Evolutionary conservation across 495 filamentous ascomycete genomes (phyloP).

Genomic region (Bacidia gigantensis): DNA sequence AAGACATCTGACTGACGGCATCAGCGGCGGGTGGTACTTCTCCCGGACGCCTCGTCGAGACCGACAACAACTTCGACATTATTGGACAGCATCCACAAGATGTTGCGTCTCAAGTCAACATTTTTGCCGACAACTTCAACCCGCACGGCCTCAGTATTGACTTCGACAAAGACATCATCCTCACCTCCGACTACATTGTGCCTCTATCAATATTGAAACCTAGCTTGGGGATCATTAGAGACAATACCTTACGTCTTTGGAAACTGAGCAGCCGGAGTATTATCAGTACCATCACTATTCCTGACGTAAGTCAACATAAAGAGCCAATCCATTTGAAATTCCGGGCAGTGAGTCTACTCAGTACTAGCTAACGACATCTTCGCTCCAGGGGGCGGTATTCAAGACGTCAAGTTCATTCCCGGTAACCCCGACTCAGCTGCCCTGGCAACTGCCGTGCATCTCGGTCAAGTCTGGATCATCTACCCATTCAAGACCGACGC

Average conservation of each 20-base stretch:
- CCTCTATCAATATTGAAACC: slow-evolving; percentile 48
- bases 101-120: slow-evolving; percentile 34
- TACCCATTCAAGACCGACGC: slow-evolving; percentile 42
- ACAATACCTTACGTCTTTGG: slow-evolving; percentile 47
- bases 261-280: slow-evolving; percentile 37
- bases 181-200: slow-evolving; percentile 50
- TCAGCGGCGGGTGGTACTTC: slow-evolving; percentile 38
- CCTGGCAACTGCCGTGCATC: slow-evolving; percentile 46
- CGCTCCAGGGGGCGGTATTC: slow-evolving; percentile 41
- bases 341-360: no score
- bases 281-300: slow-evolving; percentile 48
- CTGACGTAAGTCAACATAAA: slow-evolving; percentile 37
- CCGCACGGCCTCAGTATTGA: slow-evolving; percentile 48
- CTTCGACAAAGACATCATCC: slow-evolving; percentile 40
- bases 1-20: slow-evolving; percentile 9
- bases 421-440: slow-evolving; percentile 44
- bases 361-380: neutral
- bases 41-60: slow-evolving; percentile 46
- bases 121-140: slow-evolving; percentile 44
- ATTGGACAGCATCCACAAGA: slow-evolving; percentile 48
- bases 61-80: slow-evolving; percentile 45
- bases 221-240: slow-evolving; percentile 34
- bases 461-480: slow-evolving; percentile 52
- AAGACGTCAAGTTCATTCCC: slow-evolving; percentile 54
- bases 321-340: neutral